phyloP scores from a whole-genome alignment of 2,329 filamentous ascomycete species.

The Phialophora verrucosa region DNA sequence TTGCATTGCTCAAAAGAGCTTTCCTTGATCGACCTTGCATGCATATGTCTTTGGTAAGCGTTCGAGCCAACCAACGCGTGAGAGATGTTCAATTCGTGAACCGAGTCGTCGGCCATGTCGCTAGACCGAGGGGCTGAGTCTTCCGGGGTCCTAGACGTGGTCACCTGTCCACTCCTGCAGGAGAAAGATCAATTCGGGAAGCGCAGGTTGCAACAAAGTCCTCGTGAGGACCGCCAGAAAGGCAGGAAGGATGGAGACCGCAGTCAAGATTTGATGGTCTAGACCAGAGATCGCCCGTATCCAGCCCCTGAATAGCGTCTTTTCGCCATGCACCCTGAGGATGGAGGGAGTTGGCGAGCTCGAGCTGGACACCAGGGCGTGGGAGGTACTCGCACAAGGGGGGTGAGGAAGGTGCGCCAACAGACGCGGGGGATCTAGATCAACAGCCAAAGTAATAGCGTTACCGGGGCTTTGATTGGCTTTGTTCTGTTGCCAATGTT shows the following conservation, averaged over 20 bases:
- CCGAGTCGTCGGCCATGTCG: not conserved
- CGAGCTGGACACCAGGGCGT: not conserved
- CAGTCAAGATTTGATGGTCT: not conserved
- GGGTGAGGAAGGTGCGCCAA: not conserved
- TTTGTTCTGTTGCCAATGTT: not conserved
- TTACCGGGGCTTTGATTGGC: not conserved
- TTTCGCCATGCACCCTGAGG: not conserved
- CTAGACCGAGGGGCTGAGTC: not conserved
- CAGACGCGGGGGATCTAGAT: not conserved
- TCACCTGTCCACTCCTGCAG: not conserved
- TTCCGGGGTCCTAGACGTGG: not conserved
- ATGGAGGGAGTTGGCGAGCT: not conserved
- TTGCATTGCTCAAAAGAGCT: not conserved
- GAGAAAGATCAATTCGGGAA: not conserved
- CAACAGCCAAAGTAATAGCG: not conserved
- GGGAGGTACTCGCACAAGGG: not conserved
- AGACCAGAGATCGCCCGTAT: not conserved
- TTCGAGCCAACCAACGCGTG: not conserved
- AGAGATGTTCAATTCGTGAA: not conserved
- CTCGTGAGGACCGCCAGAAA: not conserved
- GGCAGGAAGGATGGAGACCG: not conserved
- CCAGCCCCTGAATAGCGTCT: not conserved
- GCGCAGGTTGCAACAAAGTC: not conserved
- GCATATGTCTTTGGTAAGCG: not conserved
- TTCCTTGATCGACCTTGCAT: conserved; percentile 2